Evolutionary conservation across 352 stramenopile species (phyloP).

Genomic region (Pythium chondricola): DNA sequence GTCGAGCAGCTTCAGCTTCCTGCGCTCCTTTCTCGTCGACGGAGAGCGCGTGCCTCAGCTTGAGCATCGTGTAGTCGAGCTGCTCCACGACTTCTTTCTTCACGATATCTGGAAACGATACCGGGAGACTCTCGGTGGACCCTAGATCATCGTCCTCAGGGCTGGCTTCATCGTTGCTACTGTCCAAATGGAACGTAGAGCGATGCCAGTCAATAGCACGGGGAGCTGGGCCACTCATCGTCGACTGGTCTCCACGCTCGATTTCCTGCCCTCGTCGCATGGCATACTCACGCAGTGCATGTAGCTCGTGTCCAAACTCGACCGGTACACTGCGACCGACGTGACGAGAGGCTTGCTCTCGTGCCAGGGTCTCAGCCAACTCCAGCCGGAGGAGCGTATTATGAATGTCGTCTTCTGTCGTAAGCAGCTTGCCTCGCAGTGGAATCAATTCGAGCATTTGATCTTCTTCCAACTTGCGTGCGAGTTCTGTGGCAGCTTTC

Average conservation of each 20-base stretch:
- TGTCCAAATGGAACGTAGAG: conserved; percentile 12
- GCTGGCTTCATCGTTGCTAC: background rate
- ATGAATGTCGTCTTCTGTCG: conserved; percentile 36
- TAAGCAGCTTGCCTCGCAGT: conserved; percentile 36
- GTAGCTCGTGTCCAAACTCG: conserved; percentile 14
- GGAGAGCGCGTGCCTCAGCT: conserved; percentile 43
- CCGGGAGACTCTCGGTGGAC: background rate
- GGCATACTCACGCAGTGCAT: conserved; percentile 14
- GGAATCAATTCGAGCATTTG: conserved; percentile 43
- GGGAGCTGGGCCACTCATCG: background rate
- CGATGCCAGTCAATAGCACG: conserved; percentile 21
- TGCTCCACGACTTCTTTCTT: conserved; percentile 45
- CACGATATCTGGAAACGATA: conserved; percentile 31
- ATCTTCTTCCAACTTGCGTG: conserved; percentile 25
- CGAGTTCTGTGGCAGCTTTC: conserved; percentile 27
- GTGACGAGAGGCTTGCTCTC: too few species aligned
- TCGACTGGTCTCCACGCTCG: conserved; percentile 22
- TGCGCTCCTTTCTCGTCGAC: conserved; percentile 44
- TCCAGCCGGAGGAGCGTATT: conserved; percentile 37
- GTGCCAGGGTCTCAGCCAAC: conserved; percentile 12
- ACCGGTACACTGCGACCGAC: too few species aligned
- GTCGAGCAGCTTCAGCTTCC: conserved; percentile 19
- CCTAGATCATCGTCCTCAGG: background rate
- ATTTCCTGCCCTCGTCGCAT: conserved; percentile 27
- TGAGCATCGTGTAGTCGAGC: conserved; percentile 57